phyloP scores from a whole-genome alignment of 139 green algal genomes.

The Limnomonas spitsbergensis region DNA sequence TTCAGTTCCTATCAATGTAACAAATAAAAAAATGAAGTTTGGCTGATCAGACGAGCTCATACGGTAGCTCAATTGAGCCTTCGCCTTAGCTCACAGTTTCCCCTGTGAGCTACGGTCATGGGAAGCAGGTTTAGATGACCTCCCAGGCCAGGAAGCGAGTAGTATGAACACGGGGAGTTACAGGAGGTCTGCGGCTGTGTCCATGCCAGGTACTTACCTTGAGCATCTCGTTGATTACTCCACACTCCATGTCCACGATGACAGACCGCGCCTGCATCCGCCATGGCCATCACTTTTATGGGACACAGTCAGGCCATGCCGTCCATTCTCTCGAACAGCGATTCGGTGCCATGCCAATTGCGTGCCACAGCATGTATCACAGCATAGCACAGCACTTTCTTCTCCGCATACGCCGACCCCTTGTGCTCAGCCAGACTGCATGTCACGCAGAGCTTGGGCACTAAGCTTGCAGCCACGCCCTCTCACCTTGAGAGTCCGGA shows the following conservation, averaged over 20 bases:
- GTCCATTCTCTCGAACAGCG: background rate
- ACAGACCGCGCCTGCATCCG: conserved; percentile 60
- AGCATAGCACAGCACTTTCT: too few relatives aligned
- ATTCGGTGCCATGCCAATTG: background rate
- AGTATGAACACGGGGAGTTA: too few relatives aligned
- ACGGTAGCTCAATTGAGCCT: too few relatives aligned
- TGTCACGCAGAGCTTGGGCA: background rate
- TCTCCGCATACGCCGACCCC: background rate
- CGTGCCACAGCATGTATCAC: background rate
- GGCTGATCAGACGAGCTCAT: too few relatives aligned
- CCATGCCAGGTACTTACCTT: conserved; percentile 59
- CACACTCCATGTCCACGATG: conserved; percentile 85
- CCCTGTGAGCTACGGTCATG: too few relatives aligned
- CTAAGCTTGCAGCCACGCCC: background rate
- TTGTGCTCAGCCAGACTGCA: background rate
- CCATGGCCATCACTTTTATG: background rate
- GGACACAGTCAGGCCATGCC: background rate
- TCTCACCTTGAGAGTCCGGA: conserved; percentile 59
- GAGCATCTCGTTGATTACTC: conserved; percentile 75
- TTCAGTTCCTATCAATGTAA: too few relatives aligned
- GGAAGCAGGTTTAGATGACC: too few relatives aligned
- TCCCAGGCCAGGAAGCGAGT: too few relatives aligned
- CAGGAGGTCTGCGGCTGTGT: too few relatives aligned
- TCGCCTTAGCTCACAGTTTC: too few relatives aligned
- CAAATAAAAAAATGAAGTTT: too few relatives aligned